Evolutionary conservation across 2,329 filamentous ascomycete genomes (phyloP), one percentile per base, ranked within the genome.

Genomic region (Neocucurbitaria cava): DNA sequence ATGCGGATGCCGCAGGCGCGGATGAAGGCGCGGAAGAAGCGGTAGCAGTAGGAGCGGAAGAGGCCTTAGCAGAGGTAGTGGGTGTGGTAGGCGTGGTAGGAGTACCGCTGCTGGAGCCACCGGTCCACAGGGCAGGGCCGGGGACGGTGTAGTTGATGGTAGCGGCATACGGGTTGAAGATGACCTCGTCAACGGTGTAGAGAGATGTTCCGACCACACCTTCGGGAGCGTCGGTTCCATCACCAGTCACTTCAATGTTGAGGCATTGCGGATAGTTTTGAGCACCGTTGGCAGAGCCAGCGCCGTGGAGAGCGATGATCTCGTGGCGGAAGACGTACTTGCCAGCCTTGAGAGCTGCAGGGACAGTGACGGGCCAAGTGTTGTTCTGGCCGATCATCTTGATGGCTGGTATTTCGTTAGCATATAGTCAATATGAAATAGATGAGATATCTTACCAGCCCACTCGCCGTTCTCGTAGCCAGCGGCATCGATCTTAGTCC

Each of bases 281-380:
- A 10, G 82, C 82, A 26, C 81, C 81, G 56, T 82, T 79, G 46
- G 44, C 58, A 3, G 71, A 69, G n/a, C 69, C 64, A 10, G 78
- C 77, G 0, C 71, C 69, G 58, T 85, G 82, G 8, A 84, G 72
- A 3, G 79, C 83, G 49, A 82, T 80, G 49, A 79, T 77, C 72
- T 86, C 84, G 65, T 85, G 83, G 18, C 84, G 77, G 55, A 86
- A 75, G 52, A 86, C 81, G 62, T 85, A 86, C 56, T 81, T 77
- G 11, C 83, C 83, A 0, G 79, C 65, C 13, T 65, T 71, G 49
- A 84, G 74, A 15, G 72, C 64, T 3, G 64, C 52, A 6, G 82
- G 83, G 24, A 85, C 76, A 10, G 74, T 79, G 21, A 81, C 72
- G 38, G 61, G 78, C 76, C 61, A 76, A 11, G 83, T 82, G 40